A percentile compares a stretch with the other conserved stretches of the same genome.
Conservation (phyloP, 805 yeast species). For the Millerago galiae region DNA sequence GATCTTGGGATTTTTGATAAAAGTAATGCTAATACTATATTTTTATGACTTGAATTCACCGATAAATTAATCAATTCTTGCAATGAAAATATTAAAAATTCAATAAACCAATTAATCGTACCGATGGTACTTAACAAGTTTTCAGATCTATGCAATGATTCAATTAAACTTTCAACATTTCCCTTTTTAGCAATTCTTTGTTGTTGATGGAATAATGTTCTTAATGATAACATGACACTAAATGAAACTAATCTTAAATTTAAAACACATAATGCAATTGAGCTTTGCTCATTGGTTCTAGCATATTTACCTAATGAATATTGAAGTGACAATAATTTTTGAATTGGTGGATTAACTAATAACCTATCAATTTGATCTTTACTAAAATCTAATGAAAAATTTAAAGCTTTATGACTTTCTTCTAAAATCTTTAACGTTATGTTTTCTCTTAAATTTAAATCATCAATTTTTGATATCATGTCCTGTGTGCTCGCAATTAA, state of each 20-base stretch:
- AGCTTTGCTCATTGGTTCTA: slow-evolving; percentile 13
- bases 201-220: slow-evolving; percentile 59
- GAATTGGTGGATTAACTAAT: slow-evolving; percentile 71
- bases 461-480: slow-evolving; percentile 31
- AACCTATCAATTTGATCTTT: slow-evolving; percentile 73
- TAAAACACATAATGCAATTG: slow-evolving; percentile 44
- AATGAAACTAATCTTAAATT: slow-evolving; percentile 68
- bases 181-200: slow-evolving; percentile 48
- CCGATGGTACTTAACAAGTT: slow-evolving; percentile 64
- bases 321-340: slow-evolving; percentile 64
- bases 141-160: slow-evolving; percentile 55
- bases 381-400: slow-evolving; percentile 61
- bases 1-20: slow-evolving; percentile 67
- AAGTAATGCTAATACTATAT: slow-evolving; percentile 51
- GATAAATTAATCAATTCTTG: slow-evolving; percentile 61
- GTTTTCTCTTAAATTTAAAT: slow-evolving; percentile 24
- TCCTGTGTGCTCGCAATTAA: slow-evolving; percentile 48
- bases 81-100: slow-evolving; percentile 60
- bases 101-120: slow-evolving; percentile 79
- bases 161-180: slow-evolving; percentile 34
- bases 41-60: slow-evolving; percentile 18
- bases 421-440: slow-evolving; percentile 40
- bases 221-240: slow-evolving; percentile 56
- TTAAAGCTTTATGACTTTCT: slow-evolving; percentile 72
- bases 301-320: slow-evolving; percentile 50